phyloP scores from a whole-genome alignment of 495 filamentous ascomycete species.

The Penicillium malachiteum region DNA sequence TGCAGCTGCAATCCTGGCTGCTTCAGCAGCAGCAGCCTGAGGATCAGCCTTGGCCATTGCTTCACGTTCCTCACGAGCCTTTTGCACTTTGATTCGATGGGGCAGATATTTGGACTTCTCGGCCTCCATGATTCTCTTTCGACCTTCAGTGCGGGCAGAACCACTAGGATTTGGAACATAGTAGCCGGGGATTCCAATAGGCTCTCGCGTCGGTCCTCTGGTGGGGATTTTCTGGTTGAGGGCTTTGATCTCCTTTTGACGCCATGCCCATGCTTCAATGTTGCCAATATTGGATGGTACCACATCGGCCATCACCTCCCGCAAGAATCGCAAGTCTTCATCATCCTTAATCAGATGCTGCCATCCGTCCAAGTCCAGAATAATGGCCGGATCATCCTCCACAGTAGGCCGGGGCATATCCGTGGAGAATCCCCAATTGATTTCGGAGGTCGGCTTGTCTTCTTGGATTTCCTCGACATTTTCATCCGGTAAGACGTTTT shows the following conservation, averaged over 20 bases:
- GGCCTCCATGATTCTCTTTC: slow-evolving; percentile 88
- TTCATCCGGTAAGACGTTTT: slow-evolving; percentile 33
- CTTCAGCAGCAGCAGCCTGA: slow-evolving; percentile 62
- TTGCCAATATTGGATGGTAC: slow-evolving; percentile 58
- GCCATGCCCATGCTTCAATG: slow-evolving; percentile 80
- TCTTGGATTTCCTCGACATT: slow-evolving; percentile 18
- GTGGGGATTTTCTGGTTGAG: slow-evolving; percentile 60
- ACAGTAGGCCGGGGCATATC: slow-evolving; percentile 63
- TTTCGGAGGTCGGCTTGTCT: slow-evolving; percentile 41
- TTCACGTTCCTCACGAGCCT: slow-evolving; percentile 82
- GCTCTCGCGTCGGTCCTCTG: slow-evolving; percentile 49
- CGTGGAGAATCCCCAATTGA: slow-evolving; percentile 61
- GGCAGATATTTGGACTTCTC: slow-evolving; percentile 98
- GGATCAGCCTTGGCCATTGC: slow-evolving; percentile 72
- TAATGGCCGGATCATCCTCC: slow-evolving; percentile 62
- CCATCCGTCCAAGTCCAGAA: slow-evolving; percentile 76
- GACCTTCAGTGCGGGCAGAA: slow-evolving; percentile 85
- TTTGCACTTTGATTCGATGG: slow-evolving; percentile 93
- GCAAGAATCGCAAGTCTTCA: slow-evolving; percentile 67
- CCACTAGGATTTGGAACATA: slow-evolving; percentile 85
- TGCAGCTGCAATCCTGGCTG: slow-evolving; percentile 72
- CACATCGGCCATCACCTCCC: slow-evolving; percentile 47
- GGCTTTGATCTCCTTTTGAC: slow-evolving; percentile 82
- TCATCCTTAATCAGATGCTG: slow-evolving; percentile 76
- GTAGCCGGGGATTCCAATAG: slow-evolving; percentile 76